Evolutionary conservation across 2,329 filamentous ascomycete genomes (phyloP).

Genomic region (Fusarium sp.): DNA sequence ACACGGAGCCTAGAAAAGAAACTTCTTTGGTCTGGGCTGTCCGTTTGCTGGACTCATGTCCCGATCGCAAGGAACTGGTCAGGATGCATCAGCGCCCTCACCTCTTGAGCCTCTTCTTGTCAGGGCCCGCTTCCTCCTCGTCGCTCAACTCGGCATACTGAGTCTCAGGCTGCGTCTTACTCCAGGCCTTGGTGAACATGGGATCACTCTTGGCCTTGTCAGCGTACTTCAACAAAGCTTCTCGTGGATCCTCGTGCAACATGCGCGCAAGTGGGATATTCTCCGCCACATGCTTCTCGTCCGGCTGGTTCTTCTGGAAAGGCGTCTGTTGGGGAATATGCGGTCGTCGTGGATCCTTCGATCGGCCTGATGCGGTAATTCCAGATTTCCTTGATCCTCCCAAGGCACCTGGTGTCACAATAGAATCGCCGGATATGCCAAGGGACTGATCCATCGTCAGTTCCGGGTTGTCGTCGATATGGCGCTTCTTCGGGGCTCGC

Average conservation of each 20-base stretch:
- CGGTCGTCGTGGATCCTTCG: conserved; percentile 81
- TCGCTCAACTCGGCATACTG: conserved; percentile 91
- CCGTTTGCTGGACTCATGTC: conserved; percentile 14
- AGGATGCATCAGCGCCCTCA: conserved; percentile 46
- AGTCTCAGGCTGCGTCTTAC: conserved; percentile 87
- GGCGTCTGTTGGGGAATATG: conserved; percentile 84
- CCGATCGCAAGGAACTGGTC: conserved; percentile 7
- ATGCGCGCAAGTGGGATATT: conserved; percentile 90
- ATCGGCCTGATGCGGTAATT: conserved; percentile 77
- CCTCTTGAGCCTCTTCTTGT: conserved; percentile 68
- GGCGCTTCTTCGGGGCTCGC: conserved; percentile 90
- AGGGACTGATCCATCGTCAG: conserved; percentile 83
- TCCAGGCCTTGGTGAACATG: conserved; percentile 93
- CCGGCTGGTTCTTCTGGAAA: conserved; percentile 88
- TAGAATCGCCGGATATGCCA: conserved; percentile 83
- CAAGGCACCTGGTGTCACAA: conserved; percentile 72
- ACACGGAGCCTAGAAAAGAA: conserved; percentile 21
- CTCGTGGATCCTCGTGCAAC: conserved; percentile 94
- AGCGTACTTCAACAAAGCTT: conserved; percentile 93
- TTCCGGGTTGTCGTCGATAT: conserved; percentile 90
- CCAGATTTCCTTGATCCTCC: conserved; percentile 65
- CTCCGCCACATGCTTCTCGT: conserved; percentile 86
- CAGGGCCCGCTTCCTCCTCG: conserved; percentile 75
- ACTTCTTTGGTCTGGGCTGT: conserved; percentile 10
- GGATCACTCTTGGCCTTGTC: conserved; percentile 92